Evolutionary conservation across 164 flowering plant species (phyloP).

Genomic region (Magnolia officinalis): DNA sequence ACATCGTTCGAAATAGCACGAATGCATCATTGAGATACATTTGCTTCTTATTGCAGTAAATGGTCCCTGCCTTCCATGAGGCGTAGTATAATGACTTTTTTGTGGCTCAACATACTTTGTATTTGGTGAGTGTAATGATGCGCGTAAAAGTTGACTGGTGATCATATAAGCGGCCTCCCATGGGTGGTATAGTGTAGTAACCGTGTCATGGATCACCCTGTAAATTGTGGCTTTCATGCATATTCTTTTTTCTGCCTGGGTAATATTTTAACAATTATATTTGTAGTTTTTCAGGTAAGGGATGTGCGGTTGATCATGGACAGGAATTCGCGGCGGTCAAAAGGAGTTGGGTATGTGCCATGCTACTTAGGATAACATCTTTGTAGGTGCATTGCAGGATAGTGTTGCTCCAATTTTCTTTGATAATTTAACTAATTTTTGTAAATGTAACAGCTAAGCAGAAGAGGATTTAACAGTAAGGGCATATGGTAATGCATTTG

Average conservation of each 20-base stretch:
- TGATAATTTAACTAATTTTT: not conserved
- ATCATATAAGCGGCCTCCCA: conserved; percentile 8
- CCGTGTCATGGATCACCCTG: conserved; percentile 14
- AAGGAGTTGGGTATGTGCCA: conserved; percentile 95
- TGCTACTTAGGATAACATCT: not conserved
- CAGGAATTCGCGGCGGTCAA: conserved; percentile 91
- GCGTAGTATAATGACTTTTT: conserved; percentile 30
- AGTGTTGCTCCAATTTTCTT: not conserved
- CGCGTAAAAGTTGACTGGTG: conserved; percentile 17
- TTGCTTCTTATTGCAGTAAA: conserved; percentile 39
- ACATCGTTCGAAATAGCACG: conserved; percentile 16
- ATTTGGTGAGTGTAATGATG: conserved; percentile 23
- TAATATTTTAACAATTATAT: conserved; percentile 5
- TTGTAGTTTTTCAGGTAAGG: conserved; percentile 61
- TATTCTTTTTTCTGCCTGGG: not conserved
- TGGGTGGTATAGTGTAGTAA: conserved; percentile 12
- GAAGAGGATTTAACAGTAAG: not conserved
- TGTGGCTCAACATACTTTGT: conserved; percentile 35
- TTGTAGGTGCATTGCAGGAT: not conserved
- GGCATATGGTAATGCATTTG: not conserved
- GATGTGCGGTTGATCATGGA: conserved; percentile 98
- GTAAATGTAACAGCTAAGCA: conserved; percentile 1
- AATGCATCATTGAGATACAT: conserved; percentile 34
- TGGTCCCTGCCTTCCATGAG: conserved; percentile 33
- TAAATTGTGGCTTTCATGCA: conserved; percentile 3